Conservation (phyloP, 2,329 filamentous ascomycete genomes). For the Xylaria sp. region DNA sequence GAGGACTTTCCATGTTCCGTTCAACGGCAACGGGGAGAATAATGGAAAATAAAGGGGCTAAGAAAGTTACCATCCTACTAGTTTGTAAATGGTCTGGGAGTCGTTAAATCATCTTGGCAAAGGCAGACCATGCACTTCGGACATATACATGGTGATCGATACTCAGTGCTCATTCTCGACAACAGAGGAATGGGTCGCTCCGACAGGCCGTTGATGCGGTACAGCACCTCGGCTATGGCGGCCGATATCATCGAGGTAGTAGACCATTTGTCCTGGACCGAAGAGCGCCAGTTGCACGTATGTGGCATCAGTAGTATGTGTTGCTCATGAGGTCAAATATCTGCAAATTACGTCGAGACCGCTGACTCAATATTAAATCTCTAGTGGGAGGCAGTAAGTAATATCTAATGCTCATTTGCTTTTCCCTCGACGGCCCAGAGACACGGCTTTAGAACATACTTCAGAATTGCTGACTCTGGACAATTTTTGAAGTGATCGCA, state of each 20-base stretch:
- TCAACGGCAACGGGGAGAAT: neutral
- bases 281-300: slow-evolving; percentile 67
- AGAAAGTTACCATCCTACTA: slow-evolving; percentile 49
- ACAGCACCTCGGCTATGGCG: slow-evolving; percentile 88
- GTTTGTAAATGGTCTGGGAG: slow-evolving; percentile 85
- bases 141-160: slow-evolving; percentile 72
- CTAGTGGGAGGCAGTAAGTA: slow-evolving; percentile 39
- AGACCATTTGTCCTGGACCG: slow-evolving; percentile 73
- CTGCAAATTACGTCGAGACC: neutral
- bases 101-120: slow-evolving; percentile 77
- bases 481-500: slow-evolving; percentile 69
- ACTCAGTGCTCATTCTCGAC: slow-evolving; percentile 81
- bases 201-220: slow-evolving; percentile 79
- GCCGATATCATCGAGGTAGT: slow-evolving; percentile 75
- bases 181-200: slow-evolving; percentile 86
- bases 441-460: too few relatives aligned
- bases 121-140: slow-evolving; percentile 85
- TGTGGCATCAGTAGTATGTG: slow-evolving; percentile 72
- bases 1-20: neutral
- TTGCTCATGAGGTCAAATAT: neutral
- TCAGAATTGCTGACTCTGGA: slow-evolving; percentile 3
- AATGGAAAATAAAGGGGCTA: neutral
- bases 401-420: neutral
- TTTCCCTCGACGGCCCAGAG: neutral
- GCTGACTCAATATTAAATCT: slow-evolving; percentile 16